A percentile compares a stretch with the other conserved stretches of the same genome.
Conservation (phyloP, 2,329 filamentous ascomycete species). For the Lachnellula suecica region DNA sequence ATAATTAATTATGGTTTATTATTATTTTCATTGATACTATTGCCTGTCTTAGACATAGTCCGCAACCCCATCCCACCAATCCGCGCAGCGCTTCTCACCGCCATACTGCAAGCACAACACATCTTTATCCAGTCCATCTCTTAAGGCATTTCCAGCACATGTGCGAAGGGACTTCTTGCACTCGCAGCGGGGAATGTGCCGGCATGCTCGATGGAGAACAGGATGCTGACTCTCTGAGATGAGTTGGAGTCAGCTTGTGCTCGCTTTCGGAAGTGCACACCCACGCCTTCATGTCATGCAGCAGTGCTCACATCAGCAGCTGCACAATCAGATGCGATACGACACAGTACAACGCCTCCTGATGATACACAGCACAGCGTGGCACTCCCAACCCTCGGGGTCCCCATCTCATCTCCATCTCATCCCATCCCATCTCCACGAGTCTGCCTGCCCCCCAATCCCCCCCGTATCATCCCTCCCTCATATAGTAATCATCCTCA, state of each 20-base stretch:
- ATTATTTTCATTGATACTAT: too few relatives aligned
- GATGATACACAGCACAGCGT: background rate
- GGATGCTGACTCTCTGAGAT: too few relatives aligned
- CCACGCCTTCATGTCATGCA: too few relatives aligned
- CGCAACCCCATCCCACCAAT: background rate
- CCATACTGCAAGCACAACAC: background rate
- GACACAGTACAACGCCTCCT: background rate
- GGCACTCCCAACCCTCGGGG: background rate
- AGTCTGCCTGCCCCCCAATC: background rate
- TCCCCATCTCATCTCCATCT: background rate
- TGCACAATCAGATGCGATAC: too few relatives aligned
- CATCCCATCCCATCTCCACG: background rate
- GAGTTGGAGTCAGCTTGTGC: too few relatives aligned
- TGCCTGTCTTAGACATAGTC: background rate
- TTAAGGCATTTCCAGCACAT: background rate
- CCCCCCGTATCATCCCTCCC: background rate
- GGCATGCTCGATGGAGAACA: too few relatives aligned
- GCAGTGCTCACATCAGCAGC: too few relatives aligned
- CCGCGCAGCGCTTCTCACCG: slow-evolving; percentile 1
- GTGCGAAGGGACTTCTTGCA: too few relatives aligned
- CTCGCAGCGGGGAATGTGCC: too few relatives aligned
- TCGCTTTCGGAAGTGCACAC: too few relatives aligned
- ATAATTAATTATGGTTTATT: too few relatives aligned
- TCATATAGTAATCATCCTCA: background rate
- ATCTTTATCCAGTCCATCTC: background rate